Percentiles rank a stretch among this genome's conserved stretches.
Evolutionary conservation across 768 basidiomycete genomes (phyloP).

Genomic region (Auriscalpium microsporum): DNA sequence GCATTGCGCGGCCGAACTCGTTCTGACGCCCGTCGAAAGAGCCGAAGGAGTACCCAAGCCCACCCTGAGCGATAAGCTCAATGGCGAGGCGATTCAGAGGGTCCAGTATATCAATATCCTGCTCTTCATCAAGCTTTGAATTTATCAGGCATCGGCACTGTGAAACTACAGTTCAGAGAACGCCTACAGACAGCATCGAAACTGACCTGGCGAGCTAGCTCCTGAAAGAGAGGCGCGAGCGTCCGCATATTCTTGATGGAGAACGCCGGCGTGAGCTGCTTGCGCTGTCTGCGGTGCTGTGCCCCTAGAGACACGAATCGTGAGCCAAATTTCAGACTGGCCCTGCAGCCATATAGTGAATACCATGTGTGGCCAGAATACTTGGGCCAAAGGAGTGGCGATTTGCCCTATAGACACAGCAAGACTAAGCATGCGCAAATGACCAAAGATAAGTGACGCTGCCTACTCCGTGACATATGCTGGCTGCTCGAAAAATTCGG

Average conservation of each 20-base stretch:
- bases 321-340: not conserved
- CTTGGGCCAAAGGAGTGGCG: not conserved
- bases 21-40: conserved; percentile 3
- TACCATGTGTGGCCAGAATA: not conserved
- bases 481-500: not conserved
- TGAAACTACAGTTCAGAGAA: not conserved
- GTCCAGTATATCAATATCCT: not conserved
- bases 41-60: conserved; percentile 10
- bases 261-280: conserved; percentile 2
- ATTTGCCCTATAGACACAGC: not conserved
- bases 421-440: not conserved
- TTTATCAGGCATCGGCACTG: not conserved
- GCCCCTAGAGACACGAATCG: not conserved
- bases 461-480: not conserved
- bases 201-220: not conserved
- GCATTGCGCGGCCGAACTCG: conserved; percentile 19
- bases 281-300: not conserved
- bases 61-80: conserved; percentile 12
- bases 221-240: conserved; percentile 2
- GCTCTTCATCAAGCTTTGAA: not conserved
- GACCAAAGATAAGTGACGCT: not conserved
- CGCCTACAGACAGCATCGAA: not conserved
- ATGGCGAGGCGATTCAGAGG: conserved; percentile 7
- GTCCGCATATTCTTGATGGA: conserved; percentile 3
- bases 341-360: not conserved